Conservation (phyloP, 495 filamentous ascomycete species). For the Rusavskia elegans region DNA sequence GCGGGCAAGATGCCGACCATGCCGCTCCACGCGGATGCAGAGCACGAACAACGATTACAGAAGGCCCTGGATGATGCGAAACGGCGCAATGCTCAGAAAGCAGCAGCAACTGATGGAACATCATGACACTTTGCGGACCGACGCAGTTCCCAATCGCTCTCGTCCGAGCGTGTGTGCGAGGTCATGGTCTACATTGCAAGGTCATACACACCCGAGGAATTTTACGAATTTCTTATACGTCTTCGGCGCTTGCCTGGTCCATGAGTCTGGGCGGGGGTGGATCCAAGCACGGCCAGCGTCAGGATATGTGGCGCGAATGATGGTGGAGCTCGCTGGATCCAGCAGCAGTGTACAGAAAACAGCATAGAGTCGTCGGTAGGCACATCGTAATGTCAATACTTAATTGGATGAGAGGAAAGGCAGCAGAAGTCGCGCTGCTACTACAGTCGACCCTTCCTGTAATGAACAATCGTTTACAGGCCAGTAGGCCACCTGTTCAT, state of each 20-base stretch:
- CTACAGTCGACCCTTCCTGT: too few relatives aligned
- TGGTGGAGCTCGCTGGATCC: too few relatives aligned
- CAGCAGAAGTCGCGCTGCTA: too few relatives aligned
- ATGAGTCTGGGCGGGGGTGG: too few relatives aligned
- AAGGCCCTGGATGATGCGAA: conserved; percentile 34
- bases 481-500: too few relatives aligned
- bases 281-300: too few relatives aligned
- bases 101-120: not conserved
- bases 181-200: too few relatives aligned
- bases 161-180: not conserved
- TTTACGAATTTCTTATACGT: not conserved
- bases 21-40: conserved; percentile 14
- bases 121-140: not conserved
- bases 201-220: not conserved
- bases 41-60: conserved; percentile 29
- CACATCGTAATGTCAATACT: not conserved
- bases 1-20: conserved; percentile 12
- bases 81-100: conserved; percentile 30
- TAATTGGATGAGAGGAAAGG: not conserved
- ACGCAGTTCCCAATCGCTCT: not conserved
- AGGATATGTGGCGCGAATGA: too few relatives aligned
- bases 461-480: too few relatives aligned
- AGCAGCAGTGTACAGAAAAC: too few relatives aligned
- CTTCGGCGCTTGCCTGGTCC: too few relatives aligned
- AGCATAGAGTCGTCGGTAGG: too few relatives aligned